phyloP scores from a whole-genome alignment of 1,284 basidiomycete genomes.

The Chondrostereum purpureum region DNA sequence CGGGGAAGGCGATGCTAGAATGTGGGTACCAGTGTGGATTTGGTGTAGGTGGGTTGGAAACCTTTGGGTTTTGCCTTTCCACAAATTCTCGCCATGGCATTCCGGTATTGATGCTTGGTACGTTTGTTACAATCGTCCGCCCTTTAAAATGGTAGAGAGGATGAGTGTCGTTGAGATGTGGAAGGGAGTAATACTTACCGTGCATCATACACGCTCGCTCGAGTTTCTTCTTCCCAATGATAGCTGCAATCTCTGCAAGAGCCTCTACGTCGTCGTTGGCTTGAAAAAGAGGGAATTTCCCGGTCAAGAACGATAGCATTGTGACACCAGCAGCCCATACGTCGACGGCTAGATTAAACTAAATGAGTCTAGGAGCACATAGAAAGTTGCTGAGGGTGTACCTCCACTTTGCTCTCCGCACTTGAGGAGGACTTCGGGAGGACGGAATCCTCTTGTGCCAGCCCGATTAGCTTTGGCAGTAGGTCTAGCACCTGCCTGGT shows the following conservation, averaged over 20 bases:
- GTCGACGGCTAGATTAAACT: conserved; percentile 69
- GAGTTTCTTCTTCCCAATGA: conserved; percentile 82
- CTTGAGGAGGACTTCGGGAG: conserved; percentile 94
- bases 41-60: conserved; percentile 51
- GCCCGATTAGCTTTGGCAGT: conserved; percentile 93
- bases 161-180: conserved; percentile 9
- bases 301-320: conserved; percentile 85
- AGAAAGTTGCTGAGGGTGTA: conserved; percentile 38
- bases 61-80: conserved; percentile 67
- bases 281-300: conserved; percentile 94
- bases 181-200: conserved; percentile 49
- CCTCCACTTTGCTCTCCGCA: conserved; percentile 92
- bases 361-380: conserved; percentile 8
- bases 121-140: conserved; percentile 80
- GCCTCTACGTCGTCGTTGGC: conserved; percentile 95
- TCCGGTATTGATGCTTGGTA: conserved; percentile 67
- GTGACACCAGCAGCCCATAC: conserved; percentile 96
- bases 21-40: conserved; percentile 53
- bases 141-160: conserved; percentile 37
- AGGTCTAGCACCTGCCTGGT: conserved; percentile 46
- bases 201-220: conserved; percentile 86
- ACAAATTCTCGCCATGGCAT: conserved; percentile 70
- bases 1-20: conserved; percentile 16
- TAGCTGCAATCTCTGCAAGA: conserved; percentile 86
- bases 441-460: conserved; percentile 94